Conservation (phyloP, 1,139 yeast species). For the Trichomonascaceae sp. region DNA sequence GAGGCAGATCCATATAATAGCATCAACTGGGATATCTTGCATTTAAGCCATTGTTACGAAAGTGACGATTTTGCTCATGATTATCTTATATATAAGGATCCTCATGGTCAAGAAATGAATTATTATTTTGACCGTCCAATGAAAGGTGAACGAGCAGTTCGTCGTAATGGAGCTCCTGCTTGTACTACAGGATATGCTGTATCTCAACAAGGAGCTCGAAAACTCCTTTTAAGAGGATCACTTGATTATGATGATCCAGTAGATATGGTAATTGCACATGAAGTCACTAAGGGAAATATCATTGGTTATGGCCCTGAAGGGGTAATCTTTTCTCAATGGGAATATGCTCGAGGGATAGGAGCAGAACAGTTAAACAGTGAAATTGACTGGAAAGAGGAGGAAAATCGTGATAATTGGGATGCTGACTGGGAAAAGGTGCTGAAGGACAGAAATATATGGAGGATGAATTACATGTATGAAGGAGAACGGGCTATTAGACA, state of each 20-base stretch:
- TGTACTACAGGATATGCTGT: slow-evolving; percentile 21
- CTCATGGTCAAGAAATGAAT: slow-evolving; percentile 10
- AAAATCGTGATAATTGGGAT: not conserved
- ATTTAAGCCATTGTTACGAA: slow-evolving; percentile 11
- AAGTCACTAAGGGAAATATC: slow-evolving; percentile 9
- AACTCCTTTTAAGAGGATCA: slow-evolving; percentile 15
- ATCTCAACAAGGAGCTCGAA: slow-evolving; percentile 16
- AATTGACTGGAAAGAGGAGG: slow-evolving; percentile 5
- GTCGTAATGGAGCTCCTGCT: slow-evolving; percentile 10
- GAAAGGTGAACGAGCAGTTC: slow-evolving; percentile 11
- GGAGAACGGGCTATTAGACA: not conserved
- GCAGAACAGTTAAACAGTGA: slow-evolving; percentile 13
- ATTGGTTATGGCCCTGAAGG: slow-evolving; percentile 15
- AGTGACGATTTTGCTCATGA: slow-evolving; percentile 4
- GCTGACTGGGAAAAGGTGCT: slow-evolving; percentile 5
- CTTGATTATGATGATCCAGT: slow-evolving; percentile 16
- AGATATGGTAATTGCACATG: slow-evolving; percentile 13
- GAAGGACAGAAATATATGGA: slow-evolving; percentile 6
- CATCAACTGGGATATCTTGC: slow-evolving; percentile 14
- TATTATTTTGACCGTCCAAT: slow-evolving; percentile 1
- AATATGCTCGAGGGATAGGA: slow-evolving; percentile 15
- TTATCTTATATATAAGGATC: slow-evolving; percentile 10
- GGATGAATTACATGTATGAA: slow-evolving; percentile 1
- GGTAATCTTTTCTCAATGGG: slow-evolving; percentile 17
- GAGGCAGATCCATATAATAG: slow-evolving; percentile 11